These are phyloP conservation scores for Talaromyces sp. DNA, from an alignment of 2,329 filamentous ascomycete genomes.

Conservation along the genomic window DNA sequence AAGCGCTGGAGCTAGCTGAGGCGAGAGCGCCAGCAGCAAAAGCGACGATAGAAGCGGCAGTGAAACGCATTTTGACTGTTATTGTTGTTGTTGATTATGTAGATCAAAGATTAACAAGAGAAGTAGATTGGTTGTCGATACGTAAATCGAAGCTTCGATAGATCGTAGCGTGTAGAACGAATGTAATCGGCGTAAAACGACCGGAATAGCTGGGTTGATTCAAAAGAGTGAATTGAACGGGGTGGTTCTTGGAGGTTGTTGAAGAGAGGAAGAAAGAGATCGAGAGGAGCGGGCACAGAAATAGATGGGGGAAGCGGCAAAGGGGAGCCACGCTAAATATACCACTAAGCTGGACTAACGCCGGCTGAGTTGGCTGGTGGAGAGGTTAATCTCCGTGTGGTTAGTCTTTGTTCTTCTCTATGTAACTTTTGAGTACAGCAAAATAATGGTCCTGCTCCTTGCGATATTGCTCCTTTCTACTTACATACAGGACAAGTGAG, in stretches of 20 bases:
- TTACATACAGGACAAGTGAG: too few relatives aligned
- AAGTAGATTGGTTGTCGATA: not conserved
- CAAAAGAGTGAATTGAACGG: slow-evolving; percentile 11
- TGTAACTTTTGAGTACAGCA: not conserved
- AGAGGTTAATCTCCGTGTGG: not conserved
- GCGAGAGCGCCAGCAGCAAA: slow-evolving; percentile 39
- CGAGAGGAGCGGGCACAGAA: not conserved
- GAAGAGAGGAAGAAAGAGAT: not conserved
- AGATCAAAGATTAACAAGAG: slow-evolving; percentile 7
- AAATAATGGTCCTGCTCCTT: not conserved
- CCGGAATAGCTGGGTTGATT: slow-evolving; percentile 11
- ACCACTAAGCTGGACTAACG: not conserved
- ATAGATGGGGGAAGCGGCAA: slow-evolving; percentile 8
- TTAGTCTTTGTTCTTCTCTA: not conserved
- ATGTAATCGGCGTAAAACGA: slow-evolving; percentile 20
- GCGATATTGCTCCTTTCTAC: not conserved
- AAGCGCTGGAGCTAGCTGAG: slow-evolving; percentile 9
- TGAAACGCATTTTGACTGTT: slow-evolving; percentile 46
- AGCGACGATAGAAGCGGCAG: slow-evolving; percentile 39
- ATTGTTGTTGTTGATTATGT: not conserved
- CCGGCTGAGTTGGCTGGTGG: not conserved
- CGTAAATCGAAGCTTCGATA: not conserved
- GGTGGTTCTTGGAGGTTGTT: slow-evolving; percentile 8
- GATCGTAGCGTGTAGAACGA: slow-evolving; percentile 9
- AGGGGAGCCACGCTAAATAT: slow-evolving; percentile 6